Conservation (phyloP, 768 basidiomycete species). For the Saitozyma sp. region DNA sequence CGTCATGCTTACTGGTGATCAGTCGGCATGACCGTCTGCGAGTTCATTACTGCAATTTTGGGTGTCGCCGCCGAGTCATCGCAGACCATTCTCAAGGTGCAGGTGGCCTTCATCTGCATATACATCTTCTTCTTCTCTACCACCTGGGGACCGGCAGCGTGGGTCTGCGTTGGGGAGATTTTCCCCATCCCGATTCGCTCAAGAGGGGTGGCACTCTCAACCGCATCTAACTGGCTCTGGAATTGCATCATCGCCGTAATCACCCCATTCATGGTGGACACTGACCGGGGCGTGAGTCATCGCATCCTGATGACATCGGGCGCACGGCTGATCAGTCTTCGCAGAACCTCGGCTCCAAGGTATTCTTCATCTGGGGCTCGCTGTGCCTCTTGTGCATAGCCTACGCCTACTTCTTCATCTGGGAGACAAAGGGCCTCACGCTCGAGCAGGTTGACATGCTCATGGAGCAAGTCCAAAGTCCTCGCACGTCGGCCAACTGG, state of each 20-base stretch:
- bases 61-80: slow-evolving; percentile 36
- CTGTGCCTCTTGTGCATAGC: slow-evolving; percentile 59
- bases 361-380: slow-evolving; percentile 49
- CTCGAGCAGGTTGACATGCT: slow-evolving; percentile 26
- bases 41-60: slow-evolving; percentile 71
- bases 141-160: slow-evolving; percentile 47
- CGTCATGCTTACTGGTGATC: no score
- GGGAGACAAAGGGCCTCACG: slow-evolving; percentile 74
- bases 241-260: slow-evolving; percentile 47
- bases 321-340: no score
- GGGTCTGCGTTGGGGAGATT: slow-evolving; percentile 48
- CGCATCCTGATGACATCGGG: no score
- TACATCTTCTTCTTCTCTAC: no score
- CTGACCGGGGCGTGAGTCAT: slow-evolving; percentile 28
- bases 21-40: slow-evolving; percentile 77
- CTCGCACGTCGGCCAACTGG: slow-evolving; percentile 44
- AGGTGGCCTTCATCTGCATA: slow-evolving; percentile 46
- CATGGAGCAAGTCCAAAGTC: slow-evolving; percentile 16
- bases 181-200: slow-evolving; percentile 48
- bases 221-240: slow-evolving; percentile 57
- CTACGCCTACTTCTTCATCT: slow-evolving; percentile 73
- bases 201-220: slow-evolving; percentile 73
- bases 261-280: slow-evolving; percentile 44
- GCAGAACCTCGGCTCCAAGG: slow-evolving; percentile 27
- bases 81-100: slow-evolving; percentile 33